A percentile compares a stretch with the other conserved stretches of the same genome.
These are phyloP conservation scores for Corchorus olitorius DNA, from an alignment of 345 rosid species.

Conservation along the genomic window DNA sequence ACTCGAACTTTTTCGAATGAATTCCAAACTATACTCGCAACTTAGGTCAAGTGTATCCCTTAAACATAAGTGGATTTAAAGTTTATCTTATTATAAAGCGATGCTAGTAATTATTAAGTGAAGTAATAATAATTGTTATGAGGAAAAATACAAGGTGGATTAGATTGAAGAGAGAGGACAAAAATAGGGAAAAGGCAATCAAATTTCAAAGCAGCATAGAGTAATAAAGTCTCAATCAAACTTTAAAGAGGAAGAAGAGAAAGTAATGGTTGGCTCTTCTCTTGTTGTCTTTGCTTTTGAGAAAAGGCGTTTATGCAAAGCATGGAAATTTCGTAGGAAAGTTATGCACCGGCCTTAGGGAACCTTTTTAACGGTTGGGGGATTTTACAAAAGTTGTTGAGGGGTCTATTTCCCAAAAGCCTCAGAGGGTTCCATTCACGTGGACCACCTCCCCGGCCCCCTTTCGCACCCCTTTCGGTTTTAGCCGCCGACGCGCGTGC, in stretches of 20 bases:
- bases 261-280: slow-evolving; percentile 1
- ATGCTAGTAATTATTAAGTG: background rate
- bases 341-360: background rate
- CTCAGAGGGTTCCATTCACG: background rate
- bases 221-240: background rate
- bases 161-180: background rate
- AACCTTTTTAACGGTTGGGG: background rate
- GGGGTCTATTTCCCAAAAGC: background rate
- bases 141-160: background rate
- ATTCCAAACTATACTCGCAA: too few species aligned
- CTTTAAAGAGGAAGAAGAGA: background rate
- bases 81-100: background rate
- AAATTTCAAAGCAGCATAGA: too few species aligned
- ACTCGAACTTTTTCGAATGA: too few species aligned
- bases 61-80: too few species aligned
- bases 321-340: slow-evolving; percentile 15
- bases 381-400: background rate
- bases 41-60: too few species aligned
- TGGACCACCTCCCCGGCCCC: background rate
- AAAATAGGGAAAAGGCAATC: background rate
- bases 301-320: slow-evolving; percentile 18
- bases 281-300: slow-evolving; percentile 14
- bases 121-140: background rate
- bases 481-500: slow-evolving; percentile 9
- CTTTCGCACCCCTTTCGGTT: background rate